phyloP scores from a whole-genome alignment of 176 grass and related monocot genomes.

The Aegilops bicornis region DNA sequence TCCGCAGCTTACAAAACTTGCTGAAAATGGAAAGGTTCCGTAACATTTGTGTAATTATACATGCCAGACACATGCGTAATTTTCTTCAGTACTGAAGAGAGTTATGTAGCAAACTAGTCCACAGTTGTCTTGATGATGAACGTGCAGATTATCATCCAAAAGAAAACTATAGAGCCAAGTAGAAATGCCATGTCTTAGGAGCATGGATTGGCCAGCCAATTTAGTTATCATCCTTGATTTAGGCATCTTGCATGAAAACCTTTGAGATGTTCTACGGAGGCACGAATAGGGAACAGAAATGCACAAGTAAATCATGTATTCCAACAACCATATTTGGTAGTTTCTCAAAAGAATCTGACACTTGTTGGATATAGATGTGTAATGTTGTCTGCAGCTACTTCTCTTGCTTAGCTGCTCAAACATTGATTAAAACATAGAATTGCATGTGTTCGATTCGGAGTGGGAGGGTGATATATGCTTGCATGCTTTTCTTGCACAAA shows the following conservation, averaged over 20 bases:
- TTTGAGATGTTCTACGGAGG: constrained; percentile 10
- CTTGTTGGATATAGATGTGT: background rate
- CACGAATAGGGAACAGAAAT: background rate
- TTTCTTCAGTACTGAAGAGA: constrained; percentile 4
- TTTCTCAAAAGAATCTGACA: background rate
- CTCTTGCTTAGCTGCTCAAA: background rate
- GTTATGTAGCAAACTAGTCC: background rate
- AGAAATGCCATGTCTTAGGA: background rate
- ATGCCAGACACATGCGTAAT: background rate
- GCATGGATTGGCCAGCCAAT: background rate
- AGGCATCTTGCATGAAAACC: background rate
- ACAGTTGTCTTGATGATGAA: background rate
- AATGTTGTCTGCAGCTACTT: constrained; percentile 4
- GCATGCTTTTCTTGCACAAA: background rate
- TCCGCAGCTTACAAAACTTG: background rate
- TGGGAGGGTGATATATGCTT: constrained; percentile 1
- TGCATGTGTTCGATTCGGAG: background rate
- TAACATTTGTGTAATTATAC: constrained; percentile 29
- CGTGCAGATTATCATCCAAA: background rate
- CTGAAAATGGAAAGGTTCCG: background rate
- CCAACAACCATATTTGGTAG: background rate
- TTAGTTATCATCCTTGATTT: background rate
- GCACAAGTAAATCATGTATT: background rate
- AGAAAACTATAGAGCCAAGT: background rate
- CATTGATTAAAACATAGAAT: background rate